Evolutionary conservation across 2,329 filamentous ascomycete species (phyloP), one percentile per base, ranked within the genome.

Genomic region (Xylaria sp.): DNA sequence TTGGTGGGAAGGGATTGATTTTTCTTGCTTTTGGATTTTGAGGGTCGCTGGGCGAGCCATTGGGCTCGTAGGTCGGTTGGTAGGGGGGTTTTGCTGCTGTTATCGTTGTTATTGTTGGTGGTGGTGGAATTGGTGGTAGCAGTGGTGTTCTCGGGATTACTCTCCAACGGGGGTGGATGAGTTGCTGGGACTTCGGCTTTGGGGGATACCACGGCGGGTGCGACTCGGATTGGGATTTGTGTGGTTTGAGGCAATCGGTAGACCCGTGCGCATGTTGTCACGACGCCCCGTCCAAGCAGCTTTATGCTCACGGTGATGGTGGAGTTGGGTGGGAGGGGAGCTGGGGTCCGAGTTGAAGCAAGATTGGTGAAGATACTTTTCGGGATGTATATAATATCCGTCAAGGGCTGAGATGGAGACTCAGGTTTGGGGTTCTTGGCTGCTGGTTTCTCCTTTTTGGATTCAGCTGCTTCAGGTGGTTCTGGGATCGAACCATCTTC

Each of bases 221-320:
- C 34, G 7, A 23, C 34, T 12, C 67, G 28, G 23, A 59, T 50
- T 1, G 52, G 20, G 31, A 67, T 55, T n/a, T 51, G 20, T 31
- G 3, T 46, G 41, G 41, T 18, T 46, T 46, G 41, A 7, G 95
- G 93, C 18, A 98, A 88, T 15, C 93, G 90, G 81, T 98, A 99
- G 72, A 98, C 90, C 44, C 96, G 89, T 3, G 95, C 93, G 78
- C 91, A 92, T 2, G 89, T 82, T 0, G 82, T 84, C 3, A 91
- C 92, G 0, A 91, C 87, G 31, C 96, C 95, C 65, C 93, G 89
- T 48, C 86, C 84, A 9, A 92, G 78, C 55, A 96, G 85, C 0
- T 84, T 89, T 63, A 98, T 83, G 59, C 87, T 88, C 55, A 94
- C 86, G 0, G 89, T 91, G 62, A 91, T 82, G 46, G 89, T 73